Conservation (phyloP, 768 basidiomycete species). For the Amanita fuliginea region DNA sequence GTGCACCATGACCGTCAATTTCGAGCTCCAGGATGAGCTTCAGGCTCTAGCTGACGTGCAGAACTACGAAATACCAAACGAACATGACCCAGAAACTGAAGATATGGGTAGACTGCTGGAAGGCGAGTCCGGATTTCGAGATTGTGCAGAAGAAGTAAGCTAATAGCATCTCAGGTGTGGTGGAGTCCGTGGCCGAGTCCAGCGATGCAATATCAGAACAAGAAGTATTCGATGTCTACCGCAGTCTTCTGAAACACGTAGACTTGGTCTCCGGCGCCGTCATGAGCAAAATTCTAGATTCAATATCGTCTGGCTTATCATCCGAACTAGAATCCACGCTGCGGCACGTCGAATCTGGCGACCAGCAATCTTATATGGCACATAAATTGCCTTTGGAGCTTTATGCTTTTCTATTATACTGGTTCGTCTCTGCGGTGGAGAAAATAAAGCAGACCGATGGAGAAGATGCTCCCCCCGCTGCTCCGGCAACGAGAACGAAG, state of each 20-base stretch:
- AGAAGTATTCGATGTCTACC: constrained; percentile 71
- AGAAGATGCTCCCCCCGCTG: constrained; percentile 33
- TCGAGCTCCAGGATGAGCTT: constrained; percentile 75
- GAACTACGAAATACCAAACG: constrained; percentile 56
- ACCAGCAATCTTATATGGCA: constrained; percentile 42
- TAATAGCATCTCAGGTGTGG: constrained; percentile 40
- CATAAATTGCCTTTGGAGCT: constrained; percentile 79
- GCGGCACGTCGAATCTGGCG: constrained; percentile 60
- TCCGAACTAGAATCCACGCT: constrained; percentile 63
- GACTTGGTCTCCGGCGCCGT: constrained; percentile 47
- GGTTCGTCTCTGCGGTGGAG: constrained; percentile 81
- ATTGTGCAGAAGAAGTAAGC: not conserved
- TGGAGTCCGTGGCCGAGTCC: constrained; percentile 68
- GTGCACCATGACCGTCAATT: constrained; percentile 27
- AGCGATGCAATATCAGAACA: constrained; percentile 61
- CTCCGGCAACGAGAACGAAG: constrained; percentile 26
- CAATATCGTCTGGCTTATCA: constrained; percentile 65
- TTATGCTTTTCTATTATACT: constrained; percentile 86
- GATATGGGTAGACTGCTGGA: constrained; percentile 48
- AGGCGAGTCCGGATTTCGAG: constrained; percentile 24
- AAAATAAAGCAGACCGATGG: constrained; percentile 49
- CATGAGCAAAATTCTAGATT: constrained; percentile 84
- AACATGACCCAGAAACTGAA: constrained; percentile 50
- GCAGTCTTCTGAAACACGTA: constrained; percentile 71
- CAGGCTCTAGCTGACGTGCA: constrained; percentile 49